Percentiles rank a stretch among this genome's conserved stretches.
Conservation (phyloP, 495 filamentous ascomycete species). For the Arthonia radiata region DNA sequence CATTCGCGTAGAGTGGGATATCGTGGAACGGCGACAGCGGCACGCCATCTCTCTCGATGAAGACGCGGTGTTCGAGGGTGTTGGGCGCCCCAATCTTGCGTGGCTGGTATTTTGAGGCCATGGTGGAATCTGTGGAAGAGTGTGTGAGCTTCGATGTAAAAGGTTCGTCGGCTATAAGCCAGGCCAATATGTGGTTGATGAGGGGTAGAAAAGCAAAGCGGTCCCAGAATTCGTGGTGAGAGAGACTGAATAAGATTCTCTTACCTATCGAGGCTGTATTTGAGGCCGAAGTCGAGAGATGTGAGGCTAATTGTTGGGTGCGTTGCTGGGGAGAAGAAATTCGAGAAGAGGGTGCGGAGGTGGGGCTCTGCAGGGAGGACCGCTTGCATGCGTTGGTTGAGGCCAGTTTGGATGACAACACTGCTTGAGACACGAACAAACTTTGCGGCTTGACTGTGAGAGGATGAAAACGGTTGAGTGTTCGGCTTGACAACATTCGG, state of each 20-base stretch:
- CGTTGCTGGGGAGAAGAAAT: constrained; percentile 8
- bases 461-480: constrained; percentile 1
- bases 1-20: constrained; percentile 88
- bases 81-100: constrained; percentile 75
- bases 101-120: no score
- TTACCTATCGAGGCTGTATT: no score
- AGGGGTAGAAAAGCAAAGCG: no score
- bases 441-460: background rate
- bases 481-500: no score
- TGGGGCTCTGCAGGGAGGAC: constrained; percentile 4
- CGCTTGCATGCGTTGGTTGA: constrained; percentile 10
- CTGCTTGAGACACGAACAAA: constrained; percentile 1
- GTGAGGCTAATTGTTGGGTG: constrained; percentile 12
- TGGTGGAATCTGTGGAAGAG: no score
- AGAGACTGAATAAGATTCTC: no score
- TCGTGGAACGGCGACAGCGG: constrained; percentile 95
- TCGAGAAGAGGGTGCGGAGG: constrained; percentile 6
- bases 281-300: constrained; percentile 5
- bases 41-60: constrained; percentile 89
- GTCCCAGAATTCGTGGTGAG: no score
- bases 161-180: no score
- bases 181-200: no score
- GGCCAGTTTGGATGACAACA: constrained; percentile 7
- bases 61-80: constrained; percentile 93
- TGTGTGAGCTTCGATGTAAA: no score